Conservation (phyloP, 495 filamentous ascomycete genomes). For the Bacidia gigantensis region DNA sequence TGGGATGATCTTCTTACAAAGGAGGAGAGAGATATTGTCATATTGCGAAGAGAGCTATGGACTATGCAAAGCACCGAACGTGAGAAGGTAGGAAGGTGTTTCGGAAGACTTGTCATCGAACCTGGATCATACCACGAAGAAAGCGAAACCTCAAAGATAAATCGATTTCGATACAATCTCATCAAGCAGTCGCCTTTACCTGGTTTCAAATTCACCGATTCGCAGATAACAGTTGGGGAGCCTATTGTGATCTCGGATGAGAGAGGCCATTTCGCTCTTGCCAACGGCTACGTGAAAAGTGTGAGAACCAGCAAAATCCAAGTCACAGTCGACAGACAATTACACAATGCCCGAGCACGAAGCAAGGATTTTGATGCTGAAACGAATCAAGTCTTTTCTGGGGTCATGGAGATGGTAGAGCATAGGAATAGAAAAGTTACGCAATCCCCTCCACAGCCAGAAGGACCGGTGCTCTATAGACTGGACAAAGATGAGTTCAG, state of each 20-base stretch:
- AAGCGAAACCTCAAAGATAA: slow-evolving; percentile 60
- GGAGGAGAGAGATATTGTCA: slow-evolving; percentile 78
- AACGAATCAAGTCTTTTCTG: slow-evolving; percentile 70
- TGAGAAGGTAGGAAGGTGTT: slow-evolving; percentile 71
- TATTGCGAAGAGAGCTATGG: slow-evolving; percentile 80
- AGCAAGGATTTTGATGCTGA: slow-evolving; percentile 57
- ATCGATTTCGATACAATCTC: slow-evolving; percentile 76
- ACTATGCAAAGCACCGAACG: slow-evolving; percentile 83
- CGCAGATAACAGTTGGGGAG: slow-evolving; percentile 78
- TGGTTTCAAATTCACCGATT: slow-evolving; percentile 73
- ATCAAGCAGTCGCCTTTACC: slow-evolving; percentile 45
- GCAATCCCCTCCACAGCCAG: slow-evolving; percentile 29
- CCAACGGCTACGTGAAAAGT: slow-evolving; percentile 75
- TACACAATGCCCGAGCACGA: slow-evolving; percentile 73
- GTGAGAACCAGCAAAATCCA: slow-evolving; percentile 60
- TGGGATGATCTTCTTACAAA: slow-evolving; percentile 91
- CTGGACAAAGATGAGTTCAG: slow-evolving; percentile 97
- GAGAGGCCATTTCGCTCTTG: slow-evolving; percentile 83
- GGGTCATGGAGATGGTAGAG: slow-evolving; percentile 77
- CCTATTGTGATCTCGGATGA: slow-evolving; percentile 96
- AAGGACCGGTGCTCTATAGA: slow-evolving; percentile 57
- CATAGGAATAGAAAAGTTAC: slow-evolving; percentile 25
- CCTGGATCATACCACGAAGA: slow-evolving; percentile 59
- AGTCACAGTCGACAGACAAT: slow-evolving; percentile 73
- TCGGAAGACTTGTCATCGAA: slow-evolving; percentile 61